Evolutionary conservation across 1,284 basidiomycete species (phyloP).

Genomic region (Cystobasidiaceae sp.): DNA sequence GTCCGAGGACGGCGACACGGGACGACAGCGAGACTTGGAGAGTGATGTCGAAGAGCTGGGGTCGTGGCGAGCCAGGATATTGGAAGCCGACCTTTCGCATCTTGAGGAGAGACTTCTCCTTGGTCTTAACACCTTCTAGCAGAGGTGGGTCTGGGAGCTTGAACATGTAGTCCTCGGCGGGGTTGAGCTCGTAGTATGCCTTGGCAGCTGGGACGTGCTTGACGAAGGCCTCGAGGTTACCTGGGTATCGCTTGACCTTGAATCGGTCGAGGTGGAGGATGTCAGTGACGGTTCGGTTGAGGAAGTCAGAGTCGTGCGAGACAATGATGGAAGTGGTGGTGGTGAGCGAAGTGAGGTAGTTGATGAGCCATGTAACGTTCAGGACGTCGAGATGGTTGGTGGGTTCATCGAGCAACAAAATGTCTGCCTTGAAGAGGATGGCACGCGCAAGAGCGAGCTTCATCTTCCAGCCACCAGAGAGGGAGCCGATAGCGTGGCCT

Average conservation of each 20-base stretch:
- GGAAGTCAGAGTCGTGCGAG: conserved; percentile 90
- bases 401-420: conserved; percentile 92
- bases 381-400: conserved; percentile 98
- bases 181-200: conserved; percentile 93
- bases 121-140: conserved; percentile 98
- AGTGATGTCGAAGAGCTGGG: conserved; percentile 89
- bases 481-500: conserved; percentile 73
- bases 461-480: conserved; percentile 99
- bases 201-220: conserved; percentile 93
- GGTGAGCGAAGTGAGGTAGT: conserved; percentile 82
- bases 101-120: conserved; percentile 95
- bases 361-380: conserved; percentile 95
- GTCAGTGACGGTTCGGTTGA: conserved; percentile 98
- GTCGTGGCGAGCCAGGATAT: conserved; percentile 76
- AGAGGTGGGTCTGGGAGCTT: conserved; percentile 92
- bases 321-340: conserved; percentile 73
- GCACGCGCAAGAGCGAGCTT: conserved; percentile 97
- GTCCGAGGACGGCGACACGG: conserved; percentile 91
- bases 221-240: conserved; percentile 95
- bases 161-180: conserved; percentile 92
- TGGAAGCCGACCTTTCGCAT: conserved; percentile 98
- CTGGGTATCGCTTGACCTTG: conserved; percentile 95
- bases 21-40: conserved; percentile 95
- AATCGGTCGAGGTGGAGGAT: conserved; percentile 98
- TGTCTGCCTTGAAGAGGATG: conserved; percentile 98